Evolutionary conservation across 345 rosid genomes (phyloP).

Genomic region (Lepidium aucheri): DNA sequence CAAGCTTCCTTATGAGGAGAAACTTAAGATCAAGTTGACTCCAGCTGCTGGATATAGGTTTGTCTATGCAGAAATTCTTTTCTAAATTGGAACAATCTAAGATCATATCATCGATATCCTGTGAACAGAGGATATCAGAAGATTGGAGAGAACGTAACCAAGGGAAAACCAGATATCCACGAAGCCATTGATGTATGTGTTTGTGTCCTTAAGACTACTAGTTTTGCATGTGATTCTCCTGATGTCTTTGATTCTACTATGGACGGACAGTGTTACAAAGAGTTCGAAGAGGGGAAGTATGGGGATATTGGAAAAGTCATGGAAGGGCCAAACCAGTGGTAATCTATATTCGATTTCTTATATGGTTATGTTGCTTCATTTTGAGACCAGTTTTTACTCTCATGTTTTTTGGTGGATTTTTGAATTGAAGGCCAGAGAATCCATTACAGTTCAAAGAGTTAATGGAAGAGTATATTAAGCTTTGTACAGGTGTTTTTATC

Average conservation of each 20-base stretch:
- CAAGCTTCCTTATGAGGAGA: slow-evolving; percentile 54
- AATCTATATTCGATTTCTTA: slow-evolving; percentile 8
- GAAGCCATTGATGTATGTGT: slow-evolving; percentile 79
- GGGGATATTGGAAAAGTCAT: slow-evolving; percentile 59
- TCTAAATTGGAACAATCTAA: background rate
- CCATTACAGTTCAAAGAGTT: slow-evolving; percentile 45
- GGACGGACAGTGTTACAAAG: slow-evolving; percentile 56
- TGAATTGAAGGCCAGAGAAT: slow-evolving; percentile 51
- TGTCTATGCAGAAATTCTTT: background rate
- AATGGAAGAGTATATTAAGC: slow-evolving; percentile 63
- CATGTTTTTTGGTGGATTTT: background rate
- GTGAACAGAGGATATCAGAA: slow-evolving; percentile 79
- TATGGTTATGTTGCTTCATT: background rate
- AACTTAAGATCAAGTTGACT: slow-evolving; percentile 64
- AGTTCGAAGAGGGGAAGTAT: slow-evolving; percentile 56
- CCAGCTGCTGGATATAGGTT: slow-evolving; percentile 76
- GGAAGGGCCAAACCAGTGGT: slow-evolving; percentile 90
- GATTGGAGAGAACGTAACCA: slow-evolving; percentile 72
- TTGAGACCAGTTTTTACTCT: background rate
- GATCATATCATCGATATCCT: background rate
- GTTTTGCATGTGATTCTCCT: background rate
- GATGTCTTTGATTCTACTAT: background rate
- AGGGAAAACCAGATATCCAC: slow-evolving; percentile 67
- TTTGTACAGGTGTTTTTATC: slow-evolving; percentile 52
- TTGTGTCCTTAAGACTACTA: background rate